These are phyloP conservation scores for Cutaneotrichosporon cyanovorans DNA, from an alignment of 1,284 basidiomycete species.

Conservation along the genomic window DNA sequence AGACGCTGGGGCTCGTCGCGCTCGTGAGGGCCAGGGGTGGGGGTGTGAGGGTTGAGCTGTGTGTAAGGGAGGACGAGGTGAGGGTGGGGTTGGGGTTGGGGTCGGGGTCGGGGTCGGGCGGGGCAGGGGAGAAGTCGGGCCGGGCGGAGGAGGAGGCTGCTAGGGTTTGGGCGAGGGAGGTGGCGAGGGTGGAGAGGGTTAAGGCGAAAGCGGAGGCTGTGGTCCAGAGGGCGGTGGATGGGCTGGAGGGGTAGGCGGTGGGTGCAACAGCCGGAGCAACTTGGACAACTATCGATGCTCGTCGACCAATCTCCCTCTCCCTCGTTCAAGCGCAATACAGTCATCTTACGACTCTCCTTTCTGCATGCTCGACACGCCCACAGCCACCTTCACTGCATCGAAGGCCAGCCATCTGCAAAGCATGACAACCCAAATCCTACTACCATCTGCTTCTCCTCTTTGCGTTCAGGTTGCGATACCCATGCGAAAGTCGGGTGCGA, in stretches of 20 bases:
- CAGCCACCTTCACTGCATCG: too few relatives aligned
- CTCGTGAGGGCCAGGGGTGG: conserved; percentile 9
- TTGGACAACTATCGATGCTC: too few relatives aligned
- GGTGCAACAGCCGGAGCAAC: background rate
- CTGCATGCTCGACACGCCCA: too few relatives aligned
- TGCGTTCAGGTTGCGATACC: too few relatives aligned
- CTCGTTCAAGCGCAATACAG: too few relatives aligned
- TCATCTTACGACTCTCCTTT: too few relatives aligned
- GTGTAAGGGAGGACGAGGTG: conserved; percentile 35
- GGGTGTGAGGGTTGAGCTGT: conserved; percentile 27
- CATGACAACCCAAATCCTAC: too few relatives aligned
- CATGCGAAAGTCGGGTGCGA: too few relatives aligned
- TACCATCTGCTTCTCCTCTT: too few relatives aligned
- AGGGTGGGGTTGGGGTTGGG: conserved; percentile 27
- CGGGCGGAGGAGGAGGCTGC: conserved; percentile 32
- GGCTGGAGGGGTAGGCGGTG: conserved; percentile 1
- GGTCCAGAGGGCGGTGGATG: conserved; percentile 11
- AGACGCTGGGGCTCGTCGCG: conserved; percentile 39
- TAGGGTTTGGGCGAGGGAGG: conserved; percentile 30
- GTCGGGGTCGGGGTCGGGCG: background rate
- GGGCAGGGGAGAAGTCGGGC: conserved; percentile 14
- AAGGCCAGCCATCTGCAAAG: too few relatives aligned
- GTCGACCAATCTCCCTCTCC: too few relatives aligned
- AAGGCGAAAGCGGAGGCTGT: conserved; percentile 8
- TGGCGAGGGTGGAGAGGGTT: conserved; percentile 16